Base-by-base conservation (phyloP, 441 rosid species). In the Populus hybrid region DNA sequence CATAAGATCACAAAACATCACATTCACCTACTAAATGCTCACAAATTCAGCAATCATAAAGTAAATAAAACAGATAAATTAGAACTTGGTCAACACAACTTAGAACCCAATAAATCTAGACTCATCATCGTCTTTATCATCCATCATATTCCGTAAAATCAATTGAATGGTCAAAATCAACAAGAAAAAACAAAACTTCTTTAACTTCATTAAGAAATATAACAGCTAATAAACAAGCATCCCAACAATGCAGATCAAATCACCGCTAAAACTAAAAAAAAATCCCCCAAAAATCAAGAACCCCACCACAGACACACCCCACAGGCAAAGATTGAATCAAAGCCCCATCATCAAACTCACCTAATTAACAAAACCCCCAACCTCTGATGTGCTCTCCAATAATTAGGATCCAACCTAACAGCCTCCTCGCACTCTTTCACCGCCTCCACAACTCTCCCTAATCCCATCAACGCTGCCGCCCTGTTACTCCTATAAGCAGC, bases 381-480 rank as follows among this genome's bases (percentile, higher is more conserved):
- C 68, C 97, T 88, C 67, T 90, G 97, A 81, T 89, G 97, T 76
- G 97, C 97, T 78, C 98, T 90, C 75, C 75, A 82, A 84, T 90
- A 93, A 78, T 78, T 80, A n/a, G 97, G 93, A 81, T 92, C 95
- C 88, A 87, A 88, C 83, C 87, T 90, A 66, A 94, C 89, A 3
- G 98, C 97, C 71, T 92, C 98, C 80, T 90, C 93, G 69, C 98
- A 94, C 28, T 93, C 99, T 77, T 67, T 90, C 78, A 94, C 89
- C 3, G 97, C 99, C 83, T 93, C 95, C 57, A 82, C 89, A 64
- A 94, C 46, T 72, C 88, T 84, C 57, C 86, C 86, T 61, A 94
- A 83, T n/a, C 86, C 88, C 36, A 89, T 90, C 81, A 94, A 87
- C 6, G 95, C 95, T 0, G 99, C 99, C 0, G 95, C 99, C 21